phyloP scores from a whole-genome alignment of 345 rosid genomes.

The Populus davidiana region DNA sequence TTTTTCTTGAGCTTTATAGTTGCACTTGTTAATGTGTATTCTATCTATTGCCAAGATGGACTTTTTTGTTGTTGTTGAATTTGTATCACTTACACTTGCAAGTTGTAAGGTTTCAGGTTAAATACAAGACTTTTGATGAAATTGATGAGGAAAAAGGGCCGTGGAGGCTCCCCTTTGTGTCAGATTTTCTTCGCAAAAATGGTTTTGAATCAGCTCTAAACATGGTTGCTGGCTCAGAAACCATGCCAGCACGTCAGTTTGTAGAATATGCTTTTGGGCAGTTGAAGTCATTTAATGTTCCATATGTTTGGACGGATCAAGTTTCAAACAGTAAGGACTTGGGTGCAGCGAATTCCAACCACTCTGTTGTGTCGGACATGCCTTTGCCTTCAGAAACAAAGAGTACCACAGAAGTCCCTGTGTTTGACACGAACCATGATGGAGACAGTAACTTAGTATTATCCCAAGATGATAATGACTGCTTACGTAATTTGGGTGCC shows the following conservation, averaged over 20 bases:
- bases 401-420: conserved; percentile 26
- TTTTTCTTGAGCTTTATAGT: neutral
- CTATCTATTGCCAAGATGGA: neutral
- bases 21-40: neutral
- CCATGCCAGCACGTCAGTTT: conserved; percentile 75
- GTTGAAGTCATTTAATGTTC: conserved; percentile 66
- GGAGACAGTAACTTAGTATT: conserved; percentile 24
- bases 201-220: conserved; percentile 65
- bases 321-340: conserved; percentile 27
- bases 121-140: conserved; percentile 69
- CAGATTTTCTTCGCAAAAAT: conserved; percentile 59
- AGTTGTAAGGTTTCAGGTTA: conserved; percentile 47
- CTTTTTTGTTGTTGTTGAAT: neutral
- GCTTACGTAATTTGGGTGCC: conserved; percentile 16
- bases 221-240: conserved; percentile 55
- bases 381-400: conserved; percentile 24
- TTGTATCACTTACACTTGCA: neutral
- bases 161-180: conserved; percentile 75
- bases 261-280: conserved; percentile 90
- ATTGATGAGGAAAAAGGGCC: conserved; percentile 73
- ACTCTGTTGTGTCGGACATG: conserved; percentile 29
- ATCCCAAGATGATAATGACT: conserved; percentile 21
- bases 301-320: conserved; percentile 37
- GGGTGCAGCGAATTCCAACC: conserved; percentile 22
- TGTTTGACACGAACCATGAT: conserved; percentile 17